Base-by-base conservation (phyloP, 768 basidiomycete species). In the Hericium erinaceus region DNA sequence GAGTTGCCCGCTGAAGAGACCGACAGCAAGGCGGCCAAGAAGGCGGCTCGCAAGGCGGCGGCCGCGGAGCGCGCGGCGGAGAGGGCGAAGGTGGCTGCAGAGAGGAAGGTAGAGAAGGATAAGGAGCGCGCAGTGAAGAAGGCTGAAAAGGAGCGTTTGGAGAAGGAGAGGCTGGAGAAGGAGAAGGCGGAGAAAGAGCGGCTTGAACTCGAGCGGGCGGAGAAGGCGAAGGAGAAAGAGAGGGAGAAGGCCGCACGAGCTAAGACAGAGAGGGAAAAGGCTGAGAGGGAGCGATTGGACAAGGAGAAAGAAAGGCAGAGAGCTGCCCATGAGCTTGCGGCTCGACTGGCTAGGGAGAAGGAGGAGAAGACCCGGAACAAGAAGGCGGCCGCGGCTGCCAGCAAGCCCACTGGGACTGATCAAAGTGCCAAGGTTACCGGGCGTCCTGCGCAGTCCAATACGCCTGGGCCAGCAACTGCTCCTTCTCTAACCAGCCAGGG, bases 61-160 rank as follows among this genome's bases (percentile, higher is more conserved):
- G 82, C 82, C 3, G 76, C 73, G 1, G 83, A 84, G 62, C 83
- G 83, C 60, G 80, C 82, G 0, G 76, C 79, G 2, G 84, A 87
- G 65, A 73, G 83, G 62, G 78, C 80, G 65, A 80, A 77, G 60
- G 82, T 83, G 58, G 81, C 82, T 61, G 80, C 82, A 0, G 76
- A 79, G 2, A 83, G 86, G 65, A 73, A 83, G 60, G 78, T 79
- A 64, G 80, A 77, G 58, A 66, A 69, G 2, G 80, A 78, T 1
- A 77, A 82, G 64, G 83, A 84, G 66, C 87, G 81, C 65, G 81
- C 80, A 0, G 83, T 80, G 63, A 81, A 80, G 61, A 80, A 81
- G 62, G 77, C 72, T 65, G 69, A 70, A 54, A 70, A 64, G 61
- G 72, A 74, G 46, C 73, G 65, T 60, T 64, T 60, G 15, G 74